Evolutionary conservation across 1,139 yeast genomes (phyloP), one percentile per base, ranked within the genome.

Genomic region (Sugiyamaella novakii): DNA sequence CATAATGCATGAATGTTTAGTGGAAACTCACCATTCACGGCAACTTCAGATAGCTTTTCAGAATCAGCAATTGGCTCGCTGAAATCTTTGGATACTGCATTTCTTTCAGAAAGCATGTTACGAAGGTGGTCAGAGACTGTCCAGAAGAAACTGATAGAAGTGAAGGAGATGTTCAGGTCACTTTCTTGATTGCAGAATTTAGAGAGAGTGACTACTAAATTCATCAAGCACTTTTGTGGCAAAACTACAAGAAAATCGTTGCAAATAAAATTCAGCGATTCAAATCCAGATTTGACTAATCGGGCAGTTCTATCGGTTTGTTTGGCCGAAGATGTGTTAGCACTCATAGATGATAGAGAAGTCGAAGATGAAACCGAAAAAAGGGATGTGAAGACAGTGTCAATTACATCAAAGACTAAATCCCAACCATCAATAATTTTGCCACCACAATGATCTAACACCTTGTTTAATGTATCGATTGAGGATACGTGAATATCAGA

Each of bases 71-170:
- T 24, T 45, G 65, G 29, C 40, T 43, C 34, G 43, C 50, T 15
- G n/a, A 53, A 53, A 33, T 60, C 63, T 2, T 55, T 53, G 7
- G 8, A 14, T 4, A 3, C 12, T 1, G 59, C 34, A 19, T 42
- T 43, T 8, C 49, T 53, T 12, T 46, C 55, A 2, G 47, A 27
- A 19, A 55, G 31, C 21, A 54, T 45, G 18, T 65, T 64, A 51
- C 77, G 80, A 42, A 87, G 70, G 49, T 84, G 80, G 62, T 91
- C 98, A 57, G 96, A 85, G 6, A 91, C 79, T 28, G 85, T 67
- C 98, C 98, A 92, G 62, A 88, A 91, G 59, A 88, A 87, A 59
- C 96, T 87, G 6, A 89, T 86, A 0, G 96, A 83, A 47, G 95
- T 87, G 63, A 91, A 89, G 0, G 96, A 87, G 29, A 88, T 86